A percentile compares a stretch with the other conserved stretches of the same genome.
Evolutionary conservation across 306 rosid genomes (phyloP).

Genomic region (Sicyos edulis): DNA sequence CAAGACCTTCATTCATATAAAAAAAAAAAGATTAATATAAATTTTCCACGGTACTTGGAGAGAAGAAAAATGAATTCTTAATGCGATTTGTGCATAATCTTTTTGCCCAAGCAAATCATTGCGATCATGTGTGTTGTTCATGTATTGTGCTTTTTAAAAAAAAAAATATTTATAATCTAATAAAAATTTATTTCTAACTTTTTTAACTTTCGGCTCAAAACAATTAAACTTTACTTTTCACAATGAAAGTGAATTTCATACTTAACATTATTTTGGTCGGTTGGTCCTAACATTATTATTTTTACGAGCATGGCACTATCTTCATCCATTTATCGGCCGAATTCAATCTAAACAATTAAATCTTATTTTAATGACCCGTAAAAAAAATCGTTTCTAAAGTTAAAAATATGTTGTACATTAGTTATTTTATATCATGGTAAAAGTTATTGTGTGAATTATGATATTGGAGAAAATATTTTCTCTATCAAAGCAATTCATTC

Average conservation of each 20-base stretch:
- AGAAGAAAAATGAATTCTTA: not conserved
- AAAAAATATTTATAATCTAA: not conserved
- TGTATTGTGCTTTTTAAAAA: not conserved
- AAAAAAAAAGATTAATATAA: no score
- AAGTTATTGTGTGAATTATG: no score
- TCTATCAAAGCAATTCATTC: no score
- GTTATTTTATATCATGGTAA: no score
- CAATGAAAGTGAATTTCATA: not conserved
- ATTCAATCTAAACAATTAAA: not conserved
- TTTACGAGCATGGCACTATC: not conserved
- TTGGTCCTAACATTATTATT: not conserved
- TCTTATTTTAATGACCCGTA: no score
- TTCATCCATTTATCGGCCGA: not conserved
- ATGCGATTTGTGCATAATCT: not conserved
- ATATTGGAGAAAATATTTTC: no score
- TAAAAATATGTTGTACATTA: not conserved
- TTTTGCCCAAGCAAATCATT: conserved; percentile 6
- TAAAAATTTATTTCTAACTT: not conserved
- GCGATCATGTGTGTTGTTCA: conserved; percentile 10
- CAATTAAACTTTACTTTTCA: not conserved
- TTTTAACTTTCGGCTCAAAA: conserved; percentile 13
- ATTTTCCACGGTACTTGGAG: conserved; percentile 15
- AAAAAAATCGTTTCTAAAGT: not conserved
- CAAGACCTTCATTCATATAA: no score
- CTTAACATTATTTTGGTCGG: not conserved